Evolutionary conservation across 257 asterid species (phyloP).

Genomic region (Solanum paucissectum): DNA sequence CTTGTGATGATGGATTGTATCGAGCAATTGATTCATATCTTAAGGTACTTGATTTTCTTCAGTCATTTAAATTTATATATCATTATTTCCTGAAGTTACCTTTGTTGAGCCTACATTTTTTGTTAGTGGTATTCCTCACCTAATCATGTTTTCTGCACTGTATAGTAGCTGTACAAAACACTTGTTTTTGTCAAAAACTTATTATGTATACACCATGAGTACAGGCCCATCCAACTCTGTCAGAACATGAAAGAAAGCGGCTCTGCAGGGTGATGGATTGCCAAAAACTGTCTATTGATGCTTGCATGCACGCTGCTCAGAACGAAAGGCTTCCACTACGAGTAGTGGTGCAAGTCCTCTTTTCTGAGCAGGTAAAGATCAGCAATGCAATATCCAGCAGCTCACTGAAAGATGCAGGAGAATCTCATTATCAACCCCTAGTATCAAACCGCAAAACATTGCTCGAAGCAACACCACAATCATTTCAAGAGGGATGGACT

Average conservation of each 20-base stretch:
- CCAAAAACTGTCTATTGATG: slow-evolving; percentile 90
- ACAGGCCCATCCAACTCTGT: slow-evolving; percentile 80
- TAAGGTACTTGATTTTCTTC: slow-evolving; percentile 40
- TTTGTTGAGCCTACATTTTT: background rate
- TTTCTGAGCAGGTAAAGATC: slow-evolving; percentile 86
- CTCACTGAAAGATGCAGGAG: slow-evolving; percentile 52
- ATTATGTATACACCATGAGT: background rate
- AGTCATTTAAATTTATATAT: background rate
- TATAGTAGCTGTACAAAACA: background rate
- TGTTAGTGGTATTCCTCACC: background rate
- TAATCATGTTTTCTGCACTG: background rate
- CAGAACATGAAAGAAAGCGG: slow-evolving; percentile 85
- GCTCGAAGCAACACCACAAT: slow-evolving; percentile 88
- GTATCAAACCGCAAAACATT: slow-evolving; percentile 51
- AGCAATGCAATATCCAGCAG: slow-evolving; percentile 65
- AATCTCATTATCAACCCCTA: slow-evolving; percentile 58
- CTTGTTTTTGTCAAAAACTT: background rate
- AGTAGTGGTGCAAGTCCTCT: slow-evolving; percentile 82
- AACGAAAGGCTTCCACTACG: slow-evolving; percentile 87
- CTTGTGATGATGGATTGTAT: slow-evolving; percentile 83
- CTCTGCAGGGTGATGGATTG: slow-evolving; percentile 93
- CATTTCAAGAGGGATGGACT: slow-evolving; percentile 96
- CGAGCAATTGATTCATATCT: slow-evolving; percentile 90
- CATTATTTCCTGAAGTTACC: background rate
- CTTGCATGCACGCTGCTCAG: slow-evolving; percentile 96